Conservation (phyloP, 163 green algal species). For the Scenedesmus sp. region DNA sequence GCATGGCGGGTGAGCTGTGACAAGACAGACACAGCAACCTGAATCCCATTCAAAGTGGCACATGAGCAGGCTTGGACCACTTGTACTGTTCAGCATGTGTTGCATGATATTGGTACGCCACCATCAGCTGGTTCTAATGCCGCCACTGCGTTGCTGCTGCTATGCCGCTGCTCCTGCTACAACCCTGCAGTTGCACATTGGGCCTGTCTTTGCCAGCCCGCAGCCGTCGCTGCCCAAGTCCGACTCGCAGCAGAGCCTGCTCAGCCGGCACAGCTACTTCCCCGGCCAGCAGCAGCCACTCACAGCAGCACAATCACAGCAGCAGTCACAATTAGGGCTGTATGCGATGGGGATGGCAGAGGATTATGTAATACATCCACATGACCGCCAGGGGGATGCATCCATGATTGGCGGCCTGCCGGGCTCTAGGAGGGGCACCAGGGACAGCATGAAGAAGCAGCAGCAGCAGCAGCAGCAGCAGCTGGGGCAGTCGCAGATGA, state of each 20-base stretch:
- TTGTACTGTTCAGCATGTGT: neutral
- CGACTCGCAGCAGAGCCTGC: neutral
- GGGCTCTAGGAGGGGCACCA: neutral
- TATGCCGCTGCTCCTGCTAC: neutral
- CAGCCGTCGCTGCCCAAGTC: neutral
- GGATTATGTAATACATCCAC: slow-evolving; percentile 42
- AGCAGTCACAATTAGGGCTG: neutral
- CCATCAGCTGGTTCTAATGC: neutral
- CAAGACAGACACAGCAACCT: neutral
- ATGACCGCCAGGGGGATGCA: neutral
- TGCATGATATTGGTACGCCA: neutral
- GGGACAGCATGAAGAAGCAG: neutral
- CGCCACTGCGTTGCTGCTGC: neutral
- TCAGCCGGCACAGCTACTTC: slow-evolving; percentile 5
- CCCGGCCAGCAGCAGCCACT: neutral
- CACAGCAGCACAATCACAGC: neutral
- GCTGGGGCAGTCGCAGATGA: neutral
- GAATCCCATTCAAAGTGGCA: too few species aligned
- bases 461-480: neutral
- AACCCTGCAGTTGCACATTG: slow-evolving; percentile 40
- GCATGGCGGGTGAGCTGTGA: neutral
- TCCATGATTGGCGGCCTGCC: neutral
- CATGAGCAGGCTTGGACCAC: neutral
- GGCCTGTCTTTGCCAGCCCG: slow-evolving; percentile 17
- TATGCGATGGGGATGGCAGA: neutral